Percentiles rank a stretch among this genome's conserved stretches.
These are phyloP conservation scores for Pholiota conissans DNA, from an alignment of 768 basidiomycete species.

Conservation along the genomic window DNA sequence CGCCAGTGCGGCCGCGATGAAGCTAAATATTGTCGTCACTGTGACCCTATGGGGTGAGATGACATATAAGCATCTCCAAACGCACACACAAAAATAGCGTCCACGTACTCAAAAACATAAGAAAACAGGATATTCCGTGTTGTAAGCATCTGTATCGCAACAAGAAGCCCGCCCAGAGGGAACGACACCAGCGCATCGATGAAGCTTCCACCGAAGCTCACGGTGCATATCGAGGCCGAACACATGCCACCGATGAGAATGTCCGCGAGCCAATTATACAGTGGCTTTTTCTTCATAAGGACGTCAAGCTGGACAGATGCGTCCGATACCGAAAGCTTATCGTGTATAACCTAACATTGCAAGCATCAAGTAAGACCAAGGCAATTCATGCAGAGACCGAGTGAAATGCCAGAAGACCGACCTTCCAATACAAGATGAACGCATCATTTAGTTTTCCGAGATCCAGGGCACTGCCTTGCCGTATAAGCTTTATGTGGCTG, in stretches of 20 bases:
- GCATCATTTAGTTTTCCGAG: slow-evolving; percentile 75
- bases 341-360: slow-evolving; percentile 72
- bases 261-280: slow-evolving; percentile 61
- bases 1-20: slow-evolving; percentile 74
- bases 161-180: slow-evolving; percentile 75
- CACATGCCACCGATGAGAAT: slow-evolving; percentile 77
- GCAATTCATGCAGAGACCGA: neutral
- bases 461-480: slow-evolving; percentile 70
- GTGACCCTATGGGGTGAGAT: slow-evolving; percentile 53
- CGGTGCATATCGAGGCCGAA: slow-evolving; percentile 70
- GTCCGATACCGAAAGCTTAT: slow-evolving; percentile 71
- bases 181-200: slow-evolving; percentile 72
- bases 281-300: slow-evolving; percentile 66
- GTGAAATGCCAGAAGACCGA: slow-evolving; percentile 24
- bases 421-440: slow-evolving; percentile 75
- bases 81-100: slow-evolving; percentile 2
- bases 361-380: neutral
- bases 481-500: slow-evolving; percentile 77
- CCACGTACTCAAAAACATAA: slow-evolving; percentile 76
- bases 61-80: neutral
- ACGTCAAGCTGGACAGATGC: slow-evolving; percentile 69
- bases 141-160: slow-evolving; percentile 70
- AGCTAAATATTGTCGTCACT: slow-evolving; percentile 76
- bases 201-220: slow-evolving; percentile 75
- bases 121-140: slow-evolving; percentile 77